Conservation (phyloP, 495 filamentous ascomycete genomes). For the Penicillium egyptiacum region DNA sequence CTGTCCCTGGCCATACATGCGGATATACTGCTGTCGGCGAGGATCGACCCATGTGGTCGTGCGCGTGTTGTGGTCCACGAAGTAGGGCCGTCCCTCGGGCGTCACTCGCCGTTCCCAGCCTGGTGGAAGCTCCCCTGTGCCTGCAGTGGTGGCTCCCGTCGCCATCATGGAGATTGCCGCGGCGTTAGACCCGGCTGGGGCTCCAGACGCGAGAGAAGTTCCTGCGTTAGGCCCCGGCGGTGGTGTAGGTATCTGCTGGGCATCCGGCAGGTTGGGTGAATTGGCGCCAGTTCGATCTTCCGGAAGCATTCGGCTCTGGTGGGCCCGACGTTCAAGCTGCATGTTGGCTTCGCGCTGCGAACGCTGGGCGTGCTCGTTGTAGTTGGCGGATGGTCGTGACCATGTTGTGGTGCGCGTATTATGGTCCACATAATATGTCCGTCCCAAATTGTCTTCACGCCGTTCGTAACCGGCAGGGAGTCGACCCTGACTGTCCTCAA, state of each 20-base stretch:
- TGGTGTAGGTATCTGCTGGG: slow-evolving; percentile 53
- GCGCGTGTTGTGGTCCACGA: slow-evolving; percentile 98
- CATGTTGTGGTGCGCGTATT: slow-evolving; percentile 97
- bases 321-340: slow-evolving; percentile 84
- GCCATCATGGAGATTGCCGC: slow-evolving; percentile 83
- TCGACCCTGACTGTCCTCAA: slow-evolving; percentile 91
- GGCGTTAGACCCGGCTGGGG: slow-evolving; percentile 43
- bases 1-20: slow-evolving; percentile 79
- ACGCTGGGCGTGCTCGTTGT: slow-evolving; percentile 75
- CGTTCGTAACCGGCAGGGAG: slow-evolving; percentile 94
- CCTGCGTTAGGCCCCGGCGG: slow-evolving; percentile 37
- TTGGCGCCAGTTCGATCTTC: slow-evolving; percentile 94
- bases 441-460: slow-evolving; percentile 90
- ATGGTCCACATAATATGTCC: slow-evolving; percentile 99
- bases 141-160: slow-evolving; percentile 90
- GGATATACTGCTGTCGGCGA: slow-evolving; percentile 93
- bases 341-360: slow-evolving; percentile 82
- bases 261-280: slow-evolving; percentile 76
- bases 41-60: slow-evolving; percentile 99
- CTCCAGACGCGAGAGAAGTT: slow-evolving; percentile 23
- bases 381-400: slow-evolving; percentile 80
- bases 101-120: slow-evolving; percentile 97
- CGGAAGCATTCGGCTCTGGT: slow-evolving; percentile 92
- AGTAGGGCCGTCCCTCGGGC: slow-evolving; percentile 91
- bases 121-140: slow-evolving; percentile 90